These are phyloP conservation scores for Suillus bovinus DNA, from an alignment of 768 basidiomycete genomes.

Conservation along the genomic window DNA sequence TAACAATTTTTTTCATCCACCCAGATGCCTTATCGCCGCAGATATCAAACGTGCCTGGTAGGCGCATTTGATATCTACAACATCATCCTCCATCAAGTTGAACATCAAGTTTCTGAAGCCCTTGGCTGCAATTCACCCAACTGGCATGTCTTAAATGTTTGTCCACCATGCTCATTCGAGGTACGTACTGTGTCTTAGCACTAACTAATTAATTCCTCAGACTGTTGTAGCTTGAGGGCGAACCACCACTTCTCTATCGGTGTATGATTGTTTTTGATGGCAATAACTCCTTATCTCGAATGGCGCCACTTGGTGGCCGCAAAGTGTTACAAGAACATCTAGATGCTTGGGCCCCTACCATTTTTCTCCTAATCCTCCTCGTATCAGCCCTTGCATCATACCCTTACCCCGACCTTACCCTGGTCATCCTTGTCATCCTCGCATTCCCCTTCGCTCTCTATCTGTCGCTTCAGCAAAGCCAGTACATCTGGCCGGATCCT, in stretches of 20 bases:
- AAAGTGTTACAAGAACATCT: no score
- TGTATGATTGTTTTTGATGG: not conserved
- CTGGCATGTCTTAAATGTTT: slow-evolving; percentile 34
- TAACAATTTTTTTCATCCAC: slow-evolving; percentile 27
- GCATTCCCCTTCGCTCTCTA: no score
- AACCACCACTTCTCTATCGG: not conserved
- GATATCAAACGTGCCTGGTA: slow-evolving; percentile 24
- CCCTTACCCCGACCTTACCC: no score
- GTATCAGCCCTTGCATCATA: no score
- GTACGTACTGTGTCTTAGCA: slow-evolving; percentile 15
- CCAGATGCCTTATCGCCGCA: slow-evolving; percentile 1
- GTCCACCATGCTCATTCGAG: slow-evolving; percentile 39
- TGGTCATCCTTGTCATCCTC: no score
- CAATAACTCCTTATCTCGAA: not conserved
- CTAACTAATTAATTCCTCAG: not conserved
- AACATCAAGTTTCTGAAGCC: slow-evolving; percentile 19
- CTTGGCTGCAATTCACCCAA: slow-evolving; percentile 29
- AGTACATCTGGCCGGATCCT: no score
- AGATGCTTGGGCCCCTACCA: no score
- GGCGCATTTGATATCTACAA: slow-evolving; percentile 39
- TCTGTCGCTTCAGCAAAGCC: no score
- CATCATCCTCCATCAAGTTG: slow-evolving; percentile 20
- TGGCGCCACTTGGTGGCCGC: not conserved
- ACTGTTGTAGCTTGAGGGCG: not conserved
- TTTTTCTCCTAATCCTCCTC: no score